These are phyloP conservation scores for Ogataea methanolica DNA, from an alignment of 805 yeast genomes.

Conservation along the genomic window DNA sequence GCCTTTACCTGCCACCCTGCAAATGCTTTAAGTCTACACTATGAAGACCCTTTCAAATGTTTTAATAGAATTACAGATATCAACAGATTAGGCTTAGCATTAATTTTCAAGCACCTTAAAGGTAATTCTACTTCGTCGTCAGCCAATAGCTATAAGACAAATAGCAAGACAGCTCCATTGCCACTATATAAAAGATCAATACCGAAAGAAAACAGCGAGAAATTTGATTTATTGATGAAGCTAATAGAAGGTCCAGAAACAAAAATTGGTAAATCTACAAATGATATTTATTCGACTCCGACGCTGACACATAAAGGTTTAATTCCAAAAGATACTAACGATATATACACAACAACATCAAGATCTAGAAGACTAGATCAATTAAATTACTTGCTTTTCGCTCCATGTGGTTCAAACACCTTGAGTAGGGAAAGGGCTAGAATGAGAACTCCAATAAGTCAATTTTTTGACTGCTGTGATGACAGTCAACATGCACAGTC, in stretches of 20 bases:
- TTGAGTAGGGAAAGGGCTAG: constrained; percentile 38
- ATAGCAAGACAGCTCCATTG: background rate
- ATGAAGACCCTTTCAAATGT: constrained; percentile 28
- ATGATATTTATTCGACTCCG: constrained; percentile 21
- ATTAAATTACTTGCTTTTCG: constrained; percentile 19
- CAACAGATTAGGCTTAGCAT: constrained; percentile 23
- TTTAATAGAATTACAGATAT: constrained; percentile 20
- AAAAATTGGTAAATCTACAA: constrained; percentile 7
- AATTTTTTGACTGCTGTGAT: constrained; percentile 50
- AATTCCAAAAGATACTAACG: constrained; percentile 19
- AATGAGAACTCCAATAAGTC: constrained; percentile 33
- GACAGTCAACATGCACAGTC: constrained; percentile 32
- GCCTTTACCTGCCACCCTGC: constrained; percentile 24
- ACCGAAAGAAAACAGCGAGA: constrained; percentile 17
- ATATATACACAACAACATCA: constrained; percentile 27
- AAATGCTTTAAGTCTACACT: constrained; percentile 16
- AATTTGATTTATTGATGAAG: constrained; percentile 13
- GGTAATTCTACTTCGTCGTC: background rate
- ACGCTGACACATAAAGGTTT: constrained; percentile 16
- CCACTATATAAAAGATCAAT: constrained; percentile 5
- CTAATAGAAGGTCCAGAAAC: constrained; percentile 20
- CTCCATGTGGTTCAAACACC: constrained; percentile 33
- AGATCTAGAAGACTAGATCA: constrained; percentile 22
- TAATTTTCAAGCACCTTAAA: constrained; percentile 18
- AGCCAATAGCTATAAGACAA: background rate